These are phyloP conservation scores for Brasenia schreberi DNA, from an alignment of 164 flowering plant genomes.

Conservation along the genomic window DNA sequence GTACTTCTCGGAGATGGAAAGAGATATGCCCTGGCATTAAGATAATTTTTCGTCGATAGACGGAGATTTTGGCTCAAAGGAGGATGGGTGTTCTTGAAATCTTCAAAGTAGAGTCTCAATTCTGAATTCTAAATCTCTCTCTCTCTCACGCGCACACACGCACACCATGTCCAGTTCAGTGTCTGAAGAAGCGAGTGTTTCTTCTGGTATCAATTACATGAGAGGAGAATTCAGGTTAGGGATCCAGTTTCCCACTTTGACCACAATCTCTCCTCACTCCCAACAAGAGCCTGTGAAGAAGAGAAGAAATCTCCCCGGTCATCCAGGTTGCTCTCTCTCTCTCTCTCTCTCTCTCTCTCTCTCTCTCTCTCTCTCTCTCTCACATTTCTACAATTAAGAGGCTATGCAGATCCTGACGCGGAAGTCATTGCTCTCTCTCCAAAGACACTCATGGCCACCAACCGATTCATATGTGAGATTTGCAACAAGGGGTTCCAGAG, in stretches of 20 bases:
- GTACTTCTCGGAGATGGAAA: neutral
- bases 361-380: neutral
- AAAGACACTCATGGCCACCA: conserved; percentile 90
- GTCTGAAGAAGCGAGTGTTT: conserved; percentile 56
- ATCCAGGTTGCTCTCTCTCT: conserved; percentile 46
- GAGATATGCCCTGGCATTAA: neutral
- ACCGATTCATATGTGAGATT: conserved; percentile 88
- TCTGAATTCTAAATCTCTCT: neutral
- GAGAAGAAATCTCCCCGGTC: conserved; percentile 81
- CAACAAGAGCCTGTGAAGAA: conserved; percentile 37
- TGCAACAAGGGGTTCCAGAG: conserved; percentile 95
- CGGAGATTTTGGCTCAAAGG: too few species aligned
- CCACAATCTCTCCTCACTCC: conserved; percentile 15
- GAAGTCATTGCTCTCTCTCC: conserved; percentile 89
- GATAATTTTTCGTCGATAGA: too few species aligned
- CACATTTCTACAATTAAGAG: neutral
- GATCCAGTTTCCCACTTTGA: conserved; percentile 16
- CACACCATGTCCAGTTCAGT: conserved; percentile 60
- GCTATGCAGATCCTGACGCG: conserved; percentile 75
- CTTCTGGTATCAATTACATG: conserved; percentile 23
- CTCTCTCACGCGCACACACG: too few species aligned
- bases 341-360: neutral
- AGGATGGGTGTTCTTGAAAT: too few species aligned
- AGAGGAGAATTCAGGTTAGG: conserved; percentile 3
- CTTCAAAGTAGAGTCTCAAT: neutral